Base-by-base conservation (phyloP, 1,284 basidiomycete genomes). In the Cystobasidium sp. region DNA sequence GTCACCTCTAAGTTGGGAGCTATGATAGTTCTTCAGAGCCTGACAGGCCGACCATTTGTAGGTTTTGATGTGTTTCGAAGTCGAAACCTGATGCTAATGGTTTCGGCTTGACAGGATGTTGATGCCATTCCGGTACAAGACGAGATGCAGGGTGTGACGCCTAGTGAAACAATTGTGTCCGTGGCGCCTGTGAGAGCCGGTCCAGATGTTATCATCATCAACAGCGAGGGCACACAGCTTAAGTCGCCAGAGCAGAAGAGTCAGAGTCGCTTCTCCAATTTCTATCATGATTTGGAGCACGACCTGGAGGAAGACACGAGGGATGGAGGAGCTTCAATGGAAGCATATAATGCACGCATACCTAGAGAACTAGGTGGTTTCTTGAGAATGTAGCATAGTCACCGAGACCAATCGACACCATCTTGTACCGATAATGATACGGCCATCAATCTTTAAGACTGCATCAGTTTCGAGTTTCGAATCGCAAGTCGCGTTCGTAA, bases 1-100 rank as follows among this genome's bases (percentile, higher is more conserved):
- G 88, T 92, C 1, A 85, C 84, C 14, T 91, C 89, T 10, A 92
- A 92, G 80, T 76, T 86, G 3, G 92, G 91, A n/a, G 91, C 91
- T 0, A 81, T 86, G 46, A 83, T 92, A 37, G 83, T 93, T 46
- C 83, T 93, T 18, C 87, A 78, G 86, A 69, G 85, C 85, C 37
- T 73, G 62, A 73, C 70, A 16, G 70, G 70, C 4, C 47, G 70
- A n/a, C 59, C 47, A 53, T 56, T 73, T 24, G 66, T 68, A 56
- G 20, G 66, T 55, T 49, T 49, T 7, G 46, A 8, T 6, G 5
- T 66, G 18, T 46, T 24, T 66, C n/a, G 12, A 49, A 7, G 51
- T 1, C 56, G 22, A 16, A 6, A 31, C 2, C n/a, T 31, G 12
- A 6, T 39, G 8, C 20, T 39, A 56, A 22, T 10, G 18, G 7